Conservation (phyloP, 2,329 filamentous ascomycete species). For the Colletotrichum gloeosporioides region DNA sequence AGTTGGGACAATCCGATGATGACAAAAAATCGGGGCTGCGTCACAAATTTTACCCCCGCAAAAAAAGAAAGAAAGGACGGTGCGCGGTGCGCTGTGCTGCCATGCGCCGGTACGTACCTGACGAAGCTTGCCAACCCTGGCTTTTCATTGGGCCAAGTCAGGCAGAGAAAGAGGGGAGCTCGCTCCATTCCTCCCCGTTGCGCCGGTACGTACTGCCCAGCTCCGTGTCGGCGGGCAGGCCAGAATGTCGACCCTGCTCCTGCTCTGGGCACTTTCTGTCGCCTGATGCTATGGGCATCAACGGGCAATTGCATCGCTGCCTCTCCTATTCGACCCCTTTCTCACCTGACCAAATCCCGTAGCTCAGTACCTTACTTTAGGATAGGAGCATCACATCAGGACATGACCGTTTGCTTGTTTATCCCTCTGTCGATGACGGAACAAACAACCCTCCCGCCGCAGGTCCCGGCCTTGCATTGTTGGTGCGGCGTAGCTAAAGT, state of each 20-base stretch:
- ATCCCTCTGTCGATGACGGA: neutral
- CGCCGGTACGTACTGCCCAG: neutral
- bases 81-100: neutral
- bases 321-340: neutral
- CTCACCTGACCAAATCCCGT: neutral
- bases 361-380: neutral
- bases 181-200: neutral
- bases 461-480: neutral
- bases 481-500: neutral
- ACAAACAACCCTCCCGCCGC: neutral
- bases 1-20: constrained; percentile 13
- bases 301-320: neutral
- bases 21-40: constrained; percentile 21
- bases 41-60: constrained; percentile 26
- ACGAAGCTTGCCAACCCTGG: neutral
- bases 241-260: neutral
- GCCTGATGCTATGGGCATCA: neutral
- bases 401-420: neutral
- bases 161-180: neutral
- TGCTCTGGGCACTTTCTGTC: neutral
- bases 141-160: neutral
- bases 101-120: neutral
- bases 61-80: constrained; percentile 6
- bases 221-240: neutral
- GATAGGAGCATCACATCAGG: neutral